phyloP scores from a whole-genome alignment of 208 protist genomes.

The Naegleria gruberi region DNA sequence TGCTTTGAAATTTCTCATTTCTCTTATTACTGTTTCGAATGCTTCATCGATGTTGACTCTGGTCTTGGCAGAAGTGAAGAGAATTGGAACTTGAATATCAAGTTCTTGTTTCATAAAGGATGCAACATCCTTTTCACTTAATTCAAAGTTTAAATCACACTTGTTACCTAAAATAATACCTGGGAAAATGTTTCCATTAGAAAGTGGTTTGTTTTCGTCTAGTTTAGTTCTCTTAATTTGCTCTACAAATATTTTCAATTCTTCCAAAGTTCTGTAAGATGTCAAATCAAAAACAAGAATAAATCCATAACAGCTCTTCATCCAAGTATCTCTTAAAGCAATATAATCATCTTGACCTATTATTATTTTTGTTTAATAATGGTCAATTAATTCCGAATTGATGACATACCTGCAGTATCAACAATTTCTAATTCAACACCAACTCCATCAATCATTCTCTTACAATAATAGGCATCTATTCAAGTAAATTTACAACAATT shows the following conservation, averaged over 20 bases:
- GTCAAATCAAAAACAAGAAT: not conserved
- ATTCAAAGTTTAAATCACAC: not conserved
- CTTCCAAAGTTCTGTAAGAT: not conserved
- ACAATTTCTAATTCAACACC: conserved; percentile 57
- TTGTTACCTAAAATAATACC: not conserved
- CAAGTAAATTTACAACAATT: too few species aligned
- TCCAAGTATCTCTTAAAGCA: not conserved
- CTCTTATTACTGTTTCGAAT: not conserved
- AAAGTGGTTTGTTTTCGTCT: not conserved
- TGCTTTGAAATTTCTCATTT: not conserved
- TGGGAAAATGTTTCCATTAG: not conserved
- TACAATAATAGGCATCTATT: not conserved
- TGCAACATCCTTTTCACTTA: not conserved
- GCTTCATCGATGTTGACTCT: not conserved
- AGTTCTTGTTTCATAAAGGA: not conserved
- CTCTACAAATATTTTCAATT: not conserved
- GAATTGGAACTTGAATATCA: not conserved
- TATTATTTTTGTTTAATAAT: not conserved
- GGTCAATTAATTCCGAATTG: not conserved
- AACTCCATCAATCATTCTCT: conserved; percentile 52
- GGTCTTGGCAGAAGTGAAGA: not conserved
- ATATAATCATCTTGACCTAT: not conserved
- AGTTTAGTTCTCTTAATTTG: not conserved
- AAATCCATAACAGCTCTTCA: not conserved
- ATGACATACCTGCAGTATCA: conserved; percentile 56